Percentiles rank a stretch among this genome's conserved stretches.
phyloP scores from a whole-genome alignment of 345 rosid genomes.

The Dipteronia sinensis region DNA sequence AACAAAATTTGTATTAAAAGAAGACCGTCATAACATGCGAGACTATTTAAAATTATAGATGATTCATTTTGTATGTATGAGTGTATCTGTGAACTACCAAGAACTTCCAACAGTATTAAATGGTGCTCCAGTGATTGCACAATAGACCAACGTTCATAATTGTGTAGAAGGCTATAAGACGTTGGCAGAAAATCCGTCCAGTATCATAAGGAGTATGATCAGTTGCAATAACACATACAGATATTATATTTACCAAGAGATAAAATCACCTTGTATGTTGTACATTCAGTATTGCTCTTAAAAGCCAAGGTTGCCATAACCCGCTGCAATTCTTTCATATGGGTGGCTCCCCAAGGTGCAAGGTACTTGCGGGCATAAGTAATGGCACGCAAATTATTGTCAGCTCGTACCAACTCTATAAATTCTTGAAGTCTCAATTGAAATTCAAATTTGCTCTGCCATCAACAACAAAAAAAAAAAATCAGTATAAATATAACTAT shows the following conservation, averaged over 20 bases:
- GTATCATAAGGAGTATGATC: neutral
- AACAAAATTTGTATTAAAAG: neutral
- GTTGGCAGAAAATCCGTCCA: neutral
- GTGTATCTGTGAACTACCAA: neutral
- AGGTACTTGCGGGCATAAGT: conserved; percentile 80
- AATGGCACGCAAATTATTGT: conserved; percentile 70
- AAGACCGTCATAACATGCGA: neutral
- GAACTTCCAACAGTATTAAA: neutral
- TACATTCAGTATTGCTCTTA: conserved; percentile 71
- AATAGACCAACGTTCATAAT: neutral
- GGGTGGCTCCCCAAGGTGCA: conserved; percentile 84
- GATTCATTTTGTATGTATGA: neutral
- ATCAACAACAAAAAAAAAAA: conserved; percentile 10
- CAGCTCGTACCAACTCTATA: conserved; percentile 84
- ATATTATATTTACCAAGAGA: conserved; percentile 5
- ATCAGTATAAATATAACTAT: neutral
- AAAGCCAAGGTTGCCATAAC: conserved; percentile 89
- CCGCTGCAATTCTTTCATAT: conserved; percentile 82
- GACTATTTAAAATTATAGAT: neutral
- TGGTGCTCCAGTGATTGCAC: neutral
- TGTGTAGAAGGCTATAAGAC: neutral
- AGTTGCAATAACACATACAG: neutral
- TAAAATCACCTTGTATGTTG: conserved; percentile 70
- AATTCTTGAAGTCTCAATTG: conserved; percentile 96
- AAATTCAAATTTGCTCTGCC: conserved; percentile 91